Evolutionary conservation across 73 alveolate genomes (phyloP).

Genomic region (Tetrahymena malaccensis): DNA sequence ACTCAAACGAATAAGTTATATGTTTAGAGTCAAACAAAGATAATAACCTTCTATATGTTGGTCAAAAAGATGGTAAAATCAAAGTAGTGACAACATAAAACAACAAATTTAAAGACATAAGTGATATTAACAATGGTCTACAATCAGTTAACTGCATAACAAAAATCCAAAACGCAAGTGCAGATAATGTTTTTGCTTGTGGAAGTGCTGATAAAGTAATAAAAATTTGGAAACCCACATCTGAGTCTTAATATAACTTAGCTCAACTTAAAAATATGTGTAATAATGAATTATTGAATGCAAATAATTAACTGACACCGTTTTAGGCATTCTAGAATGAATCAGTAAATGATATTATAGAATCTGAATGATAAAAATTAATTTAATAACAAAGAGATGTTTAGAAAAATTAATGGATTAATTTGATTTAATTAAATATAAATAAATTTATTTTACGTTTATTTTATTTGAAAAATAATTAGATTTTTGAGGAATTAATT

Average conservation of each 20-base stretch:
- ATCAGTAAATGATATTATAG: neutral
- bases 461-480: too few species aligned
- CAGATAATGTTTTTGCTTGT: neutral
- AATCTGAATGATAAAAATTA: neutral
- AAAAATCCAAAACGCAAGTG: neutral
- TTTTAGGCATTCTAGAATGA: neutral
- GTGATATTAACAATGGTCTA: neutral
- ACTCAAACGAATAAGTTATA: constrained; percentile 42
- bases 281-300: neutral
- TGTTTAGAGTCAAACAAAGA: constrained; percentile 9
- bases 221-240: neutral
- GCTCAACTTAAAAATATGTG: neutral
- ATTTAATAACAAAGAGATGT: neutral
- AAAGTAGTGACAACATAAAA: constrained; percentile 21
- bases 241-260: neutral
- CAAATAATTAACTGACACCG: neutral
- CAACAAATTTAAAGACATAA: neutral
- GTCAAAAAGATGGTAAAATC: constrained; percentile 55
- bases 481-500: neutral
- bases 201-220: neutral
- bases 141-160: neutral
- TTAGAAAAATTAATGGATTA: neutral
- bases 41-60: constrained; percentile 28
- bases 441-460: neutral
- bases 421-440: too few species aligned